Conservation (phyloP, 192 early-diverging fungal genomes). For the Spinellus fusiger region DNA sequence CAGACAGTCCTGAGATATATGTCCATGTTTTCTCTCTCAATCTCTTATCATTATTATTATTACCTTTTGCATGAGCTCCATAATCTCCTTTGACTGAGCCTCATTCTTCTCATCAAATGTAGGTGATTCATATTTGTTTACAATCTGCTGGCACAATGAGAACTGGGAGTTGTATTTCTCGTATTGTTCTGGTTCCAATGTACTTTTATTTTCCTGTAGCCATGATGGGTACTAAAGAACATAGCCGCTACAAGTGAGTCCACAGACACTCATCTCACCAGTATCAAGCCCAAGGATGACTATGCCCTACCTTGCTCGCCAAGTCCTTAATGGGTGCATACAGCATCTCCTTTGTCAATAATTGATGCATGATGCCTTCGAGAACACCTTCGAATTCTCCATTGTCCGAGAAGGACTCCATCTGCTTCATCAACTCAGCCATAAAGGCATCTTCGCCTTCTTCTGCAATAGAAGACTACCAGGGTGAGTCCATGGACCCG, state of each 20-base stretch:
- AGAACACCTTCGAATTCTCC: conserved; percentile 83
- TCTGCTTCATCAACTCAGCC: conserved; percentile 79
- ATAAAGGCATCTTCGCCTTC: conserved; percentile 49
- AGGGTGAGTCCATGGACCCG: background rate
- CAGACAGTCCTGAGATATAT: background rate
- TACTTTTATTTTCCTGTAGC: conserved; percentile 73
- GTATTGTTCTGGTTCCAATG: conserved; percentile 62
- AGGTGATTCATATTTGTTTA: conserved; percentile 72
- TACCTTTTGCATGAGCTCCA: conserved; percentile 93
- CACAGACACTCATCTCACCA: background rate
- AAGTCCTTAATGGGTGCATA: conserved; percentile 97
- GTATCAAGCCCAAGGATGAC: background rate
- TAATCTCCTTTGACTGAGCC: conserved; percentile 61
- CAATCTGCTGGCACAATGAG: conserved; percentile 71
- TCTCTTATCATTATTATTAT: background rate
- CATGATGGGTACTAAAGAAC: conserved; percentile 78
- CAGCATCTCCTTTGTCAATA: conserved; percentile 90
- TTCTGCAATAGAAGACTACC: conserved; percentile 44
- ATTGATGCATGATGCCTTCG: conserved; percentile 82
- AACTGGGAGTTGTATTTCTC: conserved; percentile 77
- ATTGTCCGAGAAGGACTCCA: conserved; percentile 56
- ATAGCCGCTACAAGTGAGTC: background rate
- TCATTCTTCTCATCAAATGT: conserved; percentile 63
- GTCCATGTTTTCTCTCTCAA: background rate
- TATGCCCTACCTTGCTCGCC: conserved; percentile 51